A percentile compares a stretch with the other conserved stretches of the same genome.
These are phyloP conservation scores for Hortiboletus flavorubellus DNA, from an alignment of 768 basidiomycete species.

Conservation along the genomic window DNA sequence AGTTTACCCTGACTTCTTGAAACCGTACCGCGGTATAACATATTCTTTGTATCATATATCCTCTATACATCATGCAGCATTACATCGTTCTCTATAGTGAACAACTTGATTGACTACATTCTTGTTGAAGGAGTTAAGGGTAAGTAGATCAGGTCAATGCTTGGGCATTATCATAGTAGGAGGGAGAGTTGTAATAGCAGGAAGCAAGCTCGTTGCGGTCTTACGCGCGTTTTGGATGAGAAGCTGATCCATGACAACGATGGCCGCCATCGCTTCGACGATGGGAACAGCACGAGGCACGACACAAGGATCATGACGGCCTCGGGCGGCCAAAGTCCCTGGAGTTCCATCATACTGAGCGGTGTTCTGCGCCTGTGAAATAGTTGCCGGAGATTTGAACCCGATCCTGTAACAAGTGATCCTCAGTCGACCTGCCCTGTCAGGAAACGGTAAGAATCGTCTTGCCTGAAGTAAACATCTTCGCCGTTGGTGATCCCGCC, in stretches of 20 bases:
- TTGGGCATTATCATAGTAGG: slow-evolving; percentile 82
- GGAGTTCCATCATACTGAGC: slow-evolving; percentile 91
- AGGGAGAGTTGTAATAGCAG: slow-evolving; percentile 83
- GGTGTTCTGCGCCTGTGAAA: slow-evolving; percentile 86
- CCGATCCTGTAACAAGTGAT: slow-evolving; percentile 61
- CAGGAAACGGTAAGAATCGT: neutral
- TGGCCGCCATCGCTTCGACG: slow-evolving; percentile 95
- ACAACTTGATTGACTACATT: neutral
- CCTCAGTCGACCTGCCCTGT: slow-evolving; percentile 5
- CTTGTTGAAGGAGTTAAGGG: slow-evolving; percentile 1
- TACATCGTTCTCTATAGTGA: neutral
- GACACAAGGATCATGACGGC: slow-evolving; percentile 96
- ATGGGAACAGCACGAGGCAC: slow-evolving; percentile 97
- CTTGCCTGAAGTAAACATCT: slow-evolving; percentile 93
- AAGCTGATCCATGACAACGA: slow-evolving; percentile 93
- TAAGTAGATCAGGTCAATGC: slow-evolving; percentile 11
- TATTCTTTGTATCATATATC: slow-evolving; percentile 14
- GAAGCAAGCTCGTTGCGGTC: slow-evolving; percentile 72
- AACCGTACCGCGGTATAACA: neutral
- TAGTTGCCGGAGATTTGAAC: slow-evolving; percentile 99
- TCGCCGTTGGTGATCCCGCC: slow-evolving; percentile 98
- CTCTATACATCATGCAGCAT: slow-evolving; percentile 6
- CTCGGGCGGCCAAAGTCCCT: slow-evolving; percentile 85
- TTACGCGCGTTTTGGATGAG: slow-evolving; percentile 85
- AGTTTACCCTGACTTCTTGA: neutral